A percentile compares a stretch with the other conserved stretches of the same genome.
Conservation (phyloP, 306 rosid genomes). For the Quercus glauca region DNA sequence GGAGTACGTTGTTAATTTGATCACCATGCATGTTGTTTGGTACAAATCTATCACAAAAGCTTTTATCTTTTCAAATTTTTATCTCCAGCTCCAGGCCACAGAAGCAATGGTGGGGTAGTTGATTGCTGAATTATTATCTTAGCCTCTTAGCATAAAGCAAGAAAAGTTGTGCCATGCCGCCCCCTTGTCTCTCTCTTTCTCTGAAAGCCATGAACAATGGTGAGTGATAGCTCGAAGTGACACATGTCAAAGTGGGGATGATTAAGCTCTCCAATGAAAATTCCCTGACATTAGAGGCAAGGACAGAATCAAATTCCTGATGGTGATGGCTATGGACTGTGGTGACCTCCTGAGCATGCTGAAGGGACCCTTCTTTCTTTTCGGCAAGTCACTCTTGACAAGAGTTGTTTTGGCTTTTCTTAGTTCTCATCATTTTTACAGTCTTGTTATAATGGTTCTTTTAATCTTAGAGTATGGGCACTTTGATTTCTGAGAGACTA, state of each 20-base stretch:
- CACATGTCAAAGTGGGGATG: conserved; percentile 25
- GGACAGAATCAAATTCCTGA: conserved; percentile 59
- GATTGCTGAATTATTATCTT: conserved; percentile 15
- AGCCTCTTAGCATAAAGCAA: not conserved
- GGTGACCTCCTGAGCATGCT: conserved; percentile 16
- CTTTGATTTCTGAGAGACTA: not conserved
- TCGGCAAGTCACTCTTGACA: conserved; percentile 33
- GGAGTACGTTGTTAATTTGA: not conserved
- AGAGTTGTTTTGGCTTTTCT: conserved; percentile 23
- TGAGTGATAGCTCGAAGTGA: conserved; percentile 28
- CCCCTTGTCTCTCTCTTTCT: not conserved
- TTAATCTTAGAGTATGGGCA: not conserved
- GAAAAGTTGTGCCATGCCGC: conserved; percentile 6
- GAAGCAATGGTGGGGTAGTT: not conserved
- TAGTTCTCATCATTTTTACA: not conserved
- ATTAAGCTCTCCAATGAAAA: conserved; percentile 26
- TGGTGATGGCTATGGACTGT: conserved; percentile 30
- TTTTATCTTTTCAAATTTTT: not conserved
- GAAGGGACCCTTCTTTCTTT: conserved; percentile 26
- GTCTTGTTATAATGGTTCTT: not conserved
- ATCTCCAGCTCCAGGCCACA: not conserved
- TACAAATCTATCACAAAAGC: not conserved
- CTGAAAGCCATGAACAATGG: conserved; percentile 18
- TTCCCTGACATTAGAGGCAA: conserved; percentile 32
- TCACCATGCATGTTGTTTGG: not conserved